phyloP scores from a whole-genome alignment of 305 asterid genomes.

The Fraxinus paxiana region DNA sequence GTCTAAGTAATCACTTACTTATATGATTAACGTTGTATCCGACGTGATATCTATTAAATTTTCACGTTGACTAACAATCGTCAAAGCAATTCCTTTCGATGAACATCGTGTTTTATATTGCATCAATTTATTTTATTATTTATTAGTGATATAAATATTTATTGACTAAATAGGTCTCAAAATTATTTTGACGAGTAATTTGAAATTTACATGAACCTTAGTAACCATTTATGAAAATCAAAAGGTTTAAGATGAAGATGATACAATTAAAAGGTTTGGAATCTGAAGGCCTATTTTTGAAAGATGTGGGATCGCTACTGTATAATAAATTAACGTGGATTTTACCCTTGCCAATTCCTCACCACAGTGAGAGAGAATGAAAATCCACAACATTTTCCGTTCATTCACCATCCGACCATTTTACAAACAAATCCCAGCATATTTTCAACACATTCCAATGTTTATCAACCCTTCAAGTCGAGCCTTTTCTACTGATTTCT shows the following conservation, averaged over 20 bases:
- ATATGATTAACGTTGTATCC: neutral
- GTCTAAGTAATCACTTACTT: neutral
- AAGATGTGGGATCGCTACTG: neutral
- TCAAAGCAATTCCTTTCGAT: neutral
- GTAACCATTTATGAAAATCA: neutral
- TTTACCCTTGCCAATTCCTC: neutral
- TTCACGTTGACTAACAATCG: neutral
- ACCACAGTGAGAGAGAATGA: constrained; percentile 15
- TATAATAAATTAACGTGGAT: neutral
- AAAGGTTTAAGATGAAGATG: neutral
- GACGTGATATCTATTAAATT: too few species aligned
- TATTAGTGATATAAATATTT: too few species aligned
- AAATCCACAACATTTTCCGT: constrained; percentile 22
- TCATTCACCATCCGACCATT: constrained; percentile 18
- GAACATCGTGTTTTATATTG: neutral
- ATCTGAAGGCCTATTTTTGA: neutral
- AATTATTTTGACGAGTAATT: neutral
- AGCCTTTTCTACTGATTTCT: constrained; percentile 32
- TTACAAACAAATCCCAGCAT: constrained; percentile 3
- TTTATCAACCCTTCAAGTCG: constrained; percentile 23
- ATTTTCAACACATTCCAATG: constrained; percentile 11
- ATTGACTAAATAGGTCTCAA: neutral
- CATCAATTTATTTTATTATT: neutral
- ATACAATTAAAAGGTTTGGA: neutral
- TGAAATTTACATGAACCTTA: neutral